Evolutionary conservation across 805 yeast species (phyloP).

Genomic region (Pichia kluyveri): DNA sequence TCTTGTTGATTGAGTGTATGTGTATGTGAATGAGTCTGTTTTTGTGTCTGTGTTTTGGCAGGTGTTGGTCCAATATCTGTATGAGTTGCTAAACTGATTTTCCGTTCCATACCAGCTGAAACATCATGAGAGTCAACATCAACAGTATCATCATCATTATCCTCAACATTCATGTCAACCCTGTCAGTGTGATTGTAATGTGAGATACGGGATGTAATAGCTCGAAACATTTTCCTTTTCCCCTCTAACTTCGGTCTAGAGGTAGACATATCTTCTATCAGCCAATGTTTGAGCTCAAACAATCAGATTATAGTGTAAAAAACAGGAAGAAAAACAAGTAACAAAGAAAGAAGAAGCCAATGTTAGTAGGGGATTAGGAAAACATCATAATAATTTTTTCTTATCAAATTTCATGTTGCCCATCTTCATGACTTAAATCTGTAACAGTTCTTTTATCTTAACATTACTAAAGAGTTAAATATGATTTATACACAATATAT

Average conservation of each 20-base stretch:
- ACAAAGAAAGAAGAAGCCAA: too few species aligned
- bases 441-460: too few species aligned
- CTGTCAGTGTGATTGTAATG: slow-evolving; percentile 13
- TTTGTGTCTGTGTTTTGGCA: background rate
- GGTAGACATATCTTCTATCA: background rate
- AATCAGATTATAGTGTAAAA: background rate
- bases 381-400: background rate
- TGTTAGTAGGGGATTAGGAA: background rate
- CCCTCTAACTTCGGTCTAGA: slow-evolving; percentile 13
- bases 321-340: background rate
- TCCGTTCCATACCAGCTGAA: background rate
- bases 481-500: too few species aligned
- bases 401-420: background rate
- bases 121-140: background rate
- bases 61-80: too few species aligned
- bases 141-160: too few species aligned
- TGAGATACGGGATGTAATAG: slow-evolving; percentile 24
- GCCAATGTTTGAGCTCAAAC: background rate
- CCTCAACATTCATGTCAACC: slow-evolving; percentile 9
- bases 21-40: background rate
- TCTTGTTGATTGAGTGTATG: background rate
- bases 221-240: slow-evolving; percentile 26
- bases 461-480: too few species aligned
- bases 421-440: too few species aligned
- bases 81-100: too few species aligned